Evolutionary conservation across 2,329 filamentous ascomycete genomes (phyloP), one percentile per base, ranked within the genome.

Genomic region (Alternaria sp.): DNA sequence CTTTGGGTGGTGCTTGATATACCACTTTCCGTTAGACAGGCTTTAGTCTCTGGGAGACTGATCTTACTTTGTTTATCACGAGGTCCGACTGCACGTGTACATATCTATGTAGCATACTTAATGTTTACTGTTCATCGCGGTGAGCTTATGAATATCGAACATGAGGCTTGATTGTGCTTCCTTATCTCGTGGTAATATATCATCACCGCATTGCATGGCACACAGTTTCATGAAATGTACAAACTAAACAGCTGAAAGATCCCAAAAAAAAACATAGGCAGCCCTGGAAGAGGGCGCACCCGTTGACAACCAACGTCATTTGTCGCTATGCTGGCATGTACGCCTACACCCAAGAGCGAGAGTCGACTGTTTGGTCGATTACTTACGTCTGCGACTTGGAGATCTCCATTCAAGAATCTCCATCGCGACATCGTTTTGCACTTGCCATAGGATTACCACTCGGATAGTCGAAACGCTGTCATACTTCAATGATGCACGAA

Each of bases 21-120:
- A 64, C 64, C 57, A 59, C 63, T 34, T 49, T 66, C 56, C 34
- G 41, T 49, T 53, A 24, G 48, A 38, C 38, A 38, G 30, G 28
- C 34, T 57, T 60, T 42, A 30, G 54, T 59, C 62, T 63, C 57
- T 63, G 57, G 34, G 38, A 61, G 64, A 60, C 54, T 32, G 20
- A 18, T 38, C 30, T 46, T 59, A 51, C 39, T 36, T 32, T 61
- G 28, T 53, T 49, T 22, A 67, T 52, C 14, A 70, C 36, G 68
- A 67, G 65, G 60, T 66, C 68, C 63, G 66, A 69, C 54, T 51
- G 64, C 42, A 69, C 48, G 66, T 66, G 58, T 54, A 57, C 51
- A 60, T 41, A 62, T 53, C 36, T 41, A 44, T 65, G 53, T 68
- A 70, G 46, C 48, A 61, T 57, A 51, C 59, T 39, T 65, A 59